Evolutionary conservation across 2,329 filamentous ascomycete species (phyloP).

Genomic region (Alternaria longipes): DNA sequence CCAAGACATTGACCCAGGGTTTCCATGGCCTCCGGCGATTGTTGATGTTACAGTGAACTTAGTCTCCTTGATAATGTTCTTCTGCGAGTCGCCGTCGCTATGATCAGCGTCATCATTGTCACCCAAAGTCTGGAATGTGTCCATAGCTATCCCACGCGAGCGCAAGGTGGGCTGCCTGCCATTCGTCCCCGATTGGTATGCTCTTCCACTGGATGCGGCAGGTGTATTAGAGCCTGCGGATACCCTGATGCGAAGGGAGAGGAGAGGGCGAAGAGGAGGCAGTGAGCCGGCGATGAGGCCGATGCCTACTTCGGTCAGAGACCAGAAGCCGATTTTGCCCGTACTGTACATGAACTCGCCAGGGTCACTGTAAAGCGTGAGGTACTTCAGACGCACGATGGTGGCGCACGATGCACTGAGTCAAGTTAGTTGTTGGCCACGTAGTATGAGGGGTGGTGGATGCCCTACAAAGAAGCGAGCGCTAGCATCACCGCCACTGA

Average conservation of each 20-base stretch:
- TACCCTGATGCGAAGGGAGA: conserved; percentile 33
- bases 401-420: conserved; percentile 49
- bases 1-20: background rate
- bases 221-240: conserved; percentile 29
- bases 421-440: conserved; percentile 2
- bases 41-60: conserved; percentile 25
- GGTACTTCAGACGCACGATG: conserved; percentile 56
- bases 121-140: conserved; percentile 28
- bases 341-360: conserved; percentile 54
- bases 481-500: conserved; percentile 54
- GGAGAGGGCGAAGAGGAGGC: conserved; percentile 56
- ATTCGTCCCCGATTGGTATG: conserved; percentile 18
- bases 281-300: conserved; percentile 59
- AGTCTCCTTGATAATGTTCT: conserved; percentile 53
- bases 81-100: conserved; percentile 47
- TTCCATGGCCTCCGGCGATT: background rate
- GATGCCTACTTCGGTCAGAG: conserved; percentile 57
- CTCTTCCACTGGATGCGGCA: conserved; percentile 26
- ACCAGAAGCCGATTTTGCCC: conserved; percentile 57
- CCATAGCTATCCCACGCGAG: conserved; percentile 20
- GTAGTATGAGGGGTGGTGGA: background rate
- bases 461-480: conserved; percentile 53
- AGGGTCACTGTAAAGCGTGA: conserved; percentile 53
- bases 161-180: conserved; percentile 12
- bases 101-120: conserved; percentile 23